Base-by-base conservation (phyloP, 345 rosid species). In the Pelargonium nanum region DNA sequence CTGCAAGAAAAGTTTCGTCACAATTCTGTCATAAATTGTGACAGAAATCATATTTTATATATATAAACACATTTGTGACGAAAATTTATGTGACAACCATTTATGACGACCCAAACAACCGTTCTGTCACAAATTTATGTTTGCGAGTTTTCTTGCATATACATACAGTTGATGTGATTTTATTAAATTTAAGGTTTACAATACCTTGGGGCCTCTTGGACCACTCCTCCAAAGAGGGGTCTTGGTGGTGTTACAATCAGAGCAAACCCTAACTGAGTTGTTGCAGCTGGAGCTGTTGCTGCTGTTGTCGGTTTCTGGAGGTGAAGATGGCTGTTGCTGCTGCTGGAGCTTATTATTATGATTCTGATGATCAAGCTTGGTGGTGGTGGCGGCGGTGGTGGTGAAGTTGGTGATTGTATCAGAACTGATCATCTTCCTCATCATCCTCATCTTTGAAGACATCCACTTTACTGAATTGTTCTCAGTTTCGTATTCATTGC, bases 201-300 rank as follows among this genome's bases (percentile, higher is more conserved):
- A 50, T 80, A 90, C 97, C 97, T 87, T 91, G 40, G 97, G 97
- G 57, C 97, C 97, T 72, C 82, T 73, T 1, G 96, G 96, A 22
- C 96, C 97, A 58, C 97, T 87, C 70, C 97, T 81, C 97, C 97
- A 91, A 63, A 91, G 91, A 70, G 97, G 97, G 67, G 97, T 91
- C 69, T 91, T 91, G 13, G 97, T 84, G 8, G 97, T 87, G 84
- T 82, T 85, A 65, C 97, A 91, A 61, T 91, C 93, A 65, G 95
- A 63, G 73, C 97, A 91, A 78, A 80, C 87, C 91, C 88, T 78
- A 79, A 77, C 62, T 45, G 48, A 65, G 75, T 20, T 72, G 68
- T 24, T 73, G 30, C 17, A 65, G 26, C 63, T 65, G 56, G 60
- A 62, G 60, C 64, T 71, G 65, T 63, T 63, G 74, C 58, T 61